Base-by-base conservation (phyloP, 2,329 filamentous ascomycete species). In the Harringtonia aguacate region DNA sequence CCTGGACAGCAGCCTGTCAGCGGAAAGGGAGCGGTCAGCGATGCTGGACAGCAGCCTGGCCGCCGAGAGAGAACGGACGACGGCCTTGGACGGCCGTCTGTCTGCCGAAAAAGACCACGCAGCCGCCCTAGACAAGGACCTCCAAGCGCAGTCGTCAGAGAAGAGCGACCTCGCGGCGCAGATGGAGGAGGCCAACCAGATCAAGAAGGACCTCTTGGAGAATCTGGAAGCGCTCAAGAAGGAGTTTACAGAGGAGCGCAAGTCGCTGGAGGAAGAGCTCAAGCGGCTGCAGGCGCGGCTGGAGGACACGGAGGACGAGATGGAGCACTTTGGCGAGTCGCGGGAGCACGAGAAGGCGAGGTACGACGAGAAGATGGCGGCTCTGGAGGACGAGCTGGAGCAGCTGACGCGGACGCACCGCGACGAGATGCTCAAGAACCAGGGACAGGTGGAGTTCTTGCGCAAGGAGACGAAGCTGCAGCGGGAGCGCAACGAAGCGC, bases 161-260 rank as follows among this genome's bases (percentile, higher is more conserved):
- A 77, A 76, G 57, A 74, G 68, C 53, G 73, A 77, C 53, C 76
- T 75, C 56, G 81, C 74, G 65, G 75, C 69, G 55, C 81, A 81
- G 54, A 75, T 95, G 48, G 79, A 92, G 50, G 90, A 97, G 60
- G 86, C 79, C 7, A 86, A 92, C 53, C 89, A 86, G 3, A 95
- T 85, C 1, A 98, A 98, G 61, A 84, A 85, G 54, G 92, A 97
- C 60, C 76, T 98, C 10, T 79, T 98, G 64, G 83, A 86, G 51
- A 98, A 98, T 56, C 86, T 98, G 67, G 88, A 97, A 57, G 83
- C 89, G 13, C 77, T 94, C 51, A 87, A 95, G 61, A 79, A 79
- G 22, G 92, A 97, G 56, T 95, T 95, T 53, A 72, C 84, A 30
- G 79, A 81, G 40, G 90, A 97, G 61, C 79, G 92, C 33, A 86